Evolutionary conservation across 768 basidiomycete genomes (phyloP).

Genomic region (Pilatotrama ljubarskyi): DNA sequence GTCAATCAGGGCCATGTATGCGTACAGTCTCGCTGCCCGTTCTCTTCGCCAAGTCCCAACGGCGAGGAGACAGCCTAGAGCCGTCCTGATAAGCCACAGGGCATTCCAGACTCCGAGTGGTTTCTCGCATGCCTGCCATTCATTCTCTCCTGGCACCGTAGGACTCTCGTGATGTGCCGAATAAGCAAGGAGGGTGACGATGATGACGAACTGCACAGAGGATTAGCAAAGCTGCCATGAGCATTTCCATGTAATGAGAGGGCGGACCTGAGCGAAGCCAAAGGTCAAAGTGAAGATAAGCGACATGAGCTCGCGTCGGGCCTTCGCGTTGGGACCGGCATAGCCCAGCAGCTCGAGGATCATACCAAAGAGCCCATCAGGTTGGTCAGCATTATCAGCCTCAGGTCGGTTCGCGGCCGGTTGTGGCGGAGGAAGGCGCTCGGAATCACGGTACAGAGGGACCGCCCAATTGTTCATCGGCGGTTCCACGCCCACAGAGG

Average conservation of each 20-base stretch:
- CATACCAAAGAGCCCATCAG: constrained; percentile 7
- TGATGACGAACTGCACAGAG: constrained; percentile 46
- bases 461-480: not conserved
- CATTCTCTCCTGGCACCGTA: constrained; percentile 39
- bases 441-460: not conserved
- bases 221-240: not conserved
- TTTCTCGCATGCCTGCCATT: constrained; percentile 63
- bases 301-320: constrained; percentile 54
- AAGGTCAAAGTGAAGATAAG: constrained; percentile 52
- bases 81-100: constrained; percentile 59
- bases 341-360: constrained; percentile 45
- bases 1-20: not conserved
- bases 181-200: constrained; percentile 51
- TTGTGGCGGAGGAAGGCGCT: not conserved
- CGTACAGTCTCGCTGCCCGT: constrained; percentile 25
- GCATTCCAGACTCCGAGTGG: constrained; percentile 69
- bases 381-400: not conserved
- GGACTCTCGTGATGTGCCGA: constrained; percentile 51
- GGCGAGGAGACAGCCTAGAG: constrained; percentile 48
- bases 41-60: constrained; percentile 56
- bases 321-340: constrained; percentile 48
- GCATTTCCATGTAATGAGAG: constrained; percentile 1
- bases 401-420: not conserved
- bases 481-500: not conserved
- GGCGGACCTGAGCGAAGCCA: constrained; percentile 53